Base-by-base conservation (phyloP, 441 rosid genomes). In the Populus tomentosa region DNA sequence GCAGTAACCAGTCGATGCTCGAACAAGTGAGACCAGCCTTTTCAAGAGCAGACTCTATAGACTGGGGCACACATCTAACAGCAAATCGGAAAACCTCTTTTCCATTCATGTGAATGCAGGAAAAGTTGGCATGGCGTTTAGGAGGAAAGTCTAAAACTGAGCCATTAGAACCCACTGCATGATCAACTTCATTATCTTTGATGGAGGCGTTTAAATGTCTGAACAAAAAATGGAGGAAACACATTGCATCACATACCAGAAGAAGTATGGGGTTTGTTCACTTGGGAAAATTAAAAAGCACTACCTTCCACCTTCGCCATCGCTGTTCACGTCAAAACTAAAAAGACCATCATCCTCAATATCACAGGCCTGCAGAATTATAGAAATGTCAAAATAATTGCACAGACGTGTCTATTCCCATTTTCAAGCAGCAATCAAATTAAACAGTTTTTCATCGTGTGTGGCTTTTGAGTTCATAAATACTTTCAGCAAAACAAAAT, bases 31-130 rank as follows among this genome's bases (percentile, higher is more conserved):
- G 92, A 73, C 97, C 97, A 4, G 98, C 97, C 81, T 91, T 94
- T 80, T 77, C 76, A 59, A 95, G 89, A 80, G 99, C 89, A 81
- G 83, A 72, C 76, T 91, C 97, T 14, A 96, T 88, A 32, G 97
- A 84, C 78, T 90, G 94, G 20, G 99, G 99, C 77, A 96, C 98
- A 65, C 86, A 84, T 83, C 86, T 89, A 26, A 86, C 91, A 10
- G 97, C 99, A 85, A 96, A 96, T 73, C 97, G 96, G 71, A 92
- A 94, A 36, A 94, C 99, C 86, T 95, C 98, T 84, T 92, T 88
- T 6, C 98, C 99, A 70, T 96, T 94, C 98, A 92, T 96, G 63
- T 91, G 91, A 83, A 94, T 84, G 82, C 88, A 82, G 13, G 97
- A 88, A 84, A 92, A 89, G 1, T 94, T 89, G 23, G 87, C 67